Evolutionary conservation across 192 early-diverging fungal genomes (phyloP).

Genomic region (Entomortierella chlamydospora): DNA sequence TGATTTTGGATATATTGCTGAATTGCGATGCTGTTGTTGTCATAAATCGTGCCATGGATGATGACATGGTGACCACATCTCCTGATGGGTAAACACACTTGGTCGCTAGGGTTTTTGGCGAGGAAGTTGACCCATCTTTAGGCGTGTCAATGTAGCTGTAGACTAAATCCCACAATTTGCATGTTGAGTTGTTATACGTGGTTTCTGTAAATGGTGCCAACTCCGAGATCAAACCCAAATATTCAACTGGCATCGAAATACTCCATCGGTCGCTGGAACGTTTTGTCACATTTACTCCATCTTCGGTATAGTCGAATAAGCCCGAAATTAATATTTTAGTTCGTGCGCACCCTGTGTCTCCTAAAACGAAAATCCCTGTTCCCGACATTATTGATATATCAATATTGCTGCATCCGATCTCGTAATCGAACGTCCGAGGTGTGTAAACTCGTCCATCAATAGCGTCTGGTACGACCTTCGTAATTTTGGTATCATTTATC

Average conservation of each 20-base stretch:
- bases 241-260: too few species aligned
- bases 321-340: background rate
- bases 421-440: background rate
- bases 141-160: background rate
- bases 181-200: too few species aligned
- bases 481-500: background rate
- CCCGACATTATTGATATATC: background rate
- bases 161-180: too few species aligned
- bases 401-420: background rate
- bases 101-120: background rate
- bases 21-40: background rate
- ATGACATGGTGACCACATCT: background rate
- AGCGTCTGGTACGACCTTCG: background rate
- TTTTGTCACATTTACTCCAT: background rate
- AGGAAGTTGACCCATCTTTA: background rate
- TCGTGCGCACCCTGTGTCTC: background rate
- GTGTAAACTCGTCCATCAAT: background rate
- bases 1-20: background rate
- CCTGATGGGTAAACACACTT: conserved; percentile 2
- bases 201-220: too few species aligned
- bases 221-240: too few species aligned
- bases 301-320: background rate
- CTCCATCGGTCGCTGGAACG: background rate
- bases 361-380: background rate
- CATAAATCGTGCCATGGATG: background rate